A percentile compares a stretch with the other conserved stretches of the same genome.
phyloP scores from a whole-genome alignment of 2,329 filamentous ascomycete genomes.

The Metarhizium guizhouense region DNA sequence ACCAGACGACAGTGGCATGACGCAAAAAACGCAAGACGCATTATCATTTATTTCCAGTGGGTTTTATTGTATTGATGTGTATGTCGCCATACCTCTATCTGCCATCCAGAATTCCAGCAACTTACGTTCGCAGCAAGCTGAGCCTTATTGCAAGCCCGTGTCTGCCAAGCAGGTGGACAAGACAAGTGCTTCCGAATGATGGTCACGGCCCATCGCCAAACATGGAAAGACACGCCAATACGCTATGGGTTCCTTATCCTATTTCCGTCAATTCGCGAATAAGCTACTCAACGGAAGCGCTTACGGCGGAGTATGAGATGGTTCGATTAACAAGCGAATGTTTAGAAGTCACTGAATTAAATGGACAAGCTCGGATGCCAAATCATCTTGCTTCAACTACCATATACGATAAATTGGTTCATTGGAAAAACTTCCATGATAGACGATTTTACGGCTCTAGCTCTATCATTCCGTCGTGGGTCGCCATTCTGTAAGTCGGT shows the following conservation, averaged over 20 bases:
- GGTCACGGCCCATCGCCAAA: neutral
- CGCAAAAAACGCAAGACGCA: slow-evolving; percentile 4
- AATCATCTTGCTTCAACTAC: slow-evolving; percentile 1
- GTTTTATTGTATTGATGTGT: slow-evolving; percentile 15
- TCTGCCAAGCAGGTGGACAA: neutral
- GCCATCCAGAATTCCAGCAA: neutral
- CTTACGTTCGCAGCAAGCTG: neutral
- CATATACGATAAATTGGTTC: slow-evolving; percentile 2
- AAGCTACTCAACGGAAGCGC: neutral
- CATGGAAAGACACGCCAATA: neutral
- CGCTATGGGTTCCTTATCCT: slow-evolving; percentile 9
- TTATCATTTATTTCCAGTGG: slow-evolving; percentile 12
- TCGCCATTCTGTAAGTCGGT: slow-evolving; percentile 6
- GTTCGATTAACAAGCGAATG: slow-evolving; percentile 1
- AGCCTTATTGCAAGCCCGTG: neutral
- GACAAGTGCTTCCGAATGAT: neutral
- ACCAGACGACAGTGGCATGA: neutral
- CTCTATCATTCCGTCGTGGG: slow-evolving; percentile 2
- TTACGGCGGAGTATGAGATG: slow-evolving; percentile 4
- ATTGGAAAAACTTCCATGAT: neutral
- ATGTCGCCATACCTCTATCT: neutral
- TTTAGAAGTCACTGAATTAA: neutral
- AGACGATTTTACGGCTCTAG: neutral
- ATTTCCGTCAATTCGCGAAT: neutral
- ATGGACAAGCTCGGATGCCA: neutral